Evolutionary conservation across 1,139 yeast species (phyloP).

Genomic region (Candida dubliniensis): DNA sequence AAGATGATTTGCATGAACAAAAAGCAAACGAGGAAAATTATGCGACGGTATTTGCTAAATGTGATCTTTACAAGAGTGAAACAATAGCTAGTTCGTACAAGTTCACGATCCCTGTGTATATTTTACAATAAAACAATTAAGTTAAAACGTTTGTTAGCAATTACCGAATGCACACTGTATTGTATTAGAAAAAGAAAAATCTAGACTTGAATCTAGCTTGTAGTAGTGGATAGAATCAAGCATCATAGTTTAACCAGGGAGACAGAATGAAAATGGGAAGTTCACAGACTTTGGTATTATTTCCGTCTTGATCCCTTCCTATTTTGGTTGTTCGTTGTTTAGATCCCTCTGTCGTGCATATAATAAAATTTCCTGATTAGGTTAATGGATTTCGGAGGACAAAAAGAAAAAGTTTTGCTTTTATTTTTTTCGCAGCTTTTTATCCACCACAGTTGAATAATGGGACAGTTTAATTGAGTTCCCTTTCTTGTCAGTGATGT

Average conservation of each 20-base stretch:
- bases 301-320: not conserved
- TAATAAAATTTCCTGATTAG: constrained; percentile 3
- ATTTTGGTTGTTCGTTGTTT: not conserved
- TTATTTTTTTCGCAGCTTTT: not conserved
- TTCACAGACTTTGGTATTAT: too few species aligned
- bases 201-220: too few species aligned
- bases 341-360: not conserved
- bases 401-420: constrained; percentile 1
- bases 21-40: not conserved
- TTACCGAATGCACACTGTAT: not conserved
- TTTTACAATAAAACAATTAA: constrained; percentile 18
- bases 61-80: constrained; percentile 23
- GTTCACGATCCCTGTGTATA: constrained; percentile 33
- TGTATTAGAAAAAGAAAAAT: too few species aligned
- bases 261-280: too few species aligned
- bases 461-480: not conserved
- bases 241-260: too few species aligned
- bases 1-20: constrained; percentile 18
- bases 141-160: not conserved
- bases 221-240: too few species aligned
- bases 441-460: not conserved
- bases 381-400: not conserved
- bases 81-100: constrained; percentile 35
- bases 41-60: constrained; percentile 10
- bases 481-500: not conserved